Evolutionary conservation across 768 basidiomycete genomes (phyloP), one percentile per base, ranked within the genome.

Genomic region (Boletus fagicola): DNA sequence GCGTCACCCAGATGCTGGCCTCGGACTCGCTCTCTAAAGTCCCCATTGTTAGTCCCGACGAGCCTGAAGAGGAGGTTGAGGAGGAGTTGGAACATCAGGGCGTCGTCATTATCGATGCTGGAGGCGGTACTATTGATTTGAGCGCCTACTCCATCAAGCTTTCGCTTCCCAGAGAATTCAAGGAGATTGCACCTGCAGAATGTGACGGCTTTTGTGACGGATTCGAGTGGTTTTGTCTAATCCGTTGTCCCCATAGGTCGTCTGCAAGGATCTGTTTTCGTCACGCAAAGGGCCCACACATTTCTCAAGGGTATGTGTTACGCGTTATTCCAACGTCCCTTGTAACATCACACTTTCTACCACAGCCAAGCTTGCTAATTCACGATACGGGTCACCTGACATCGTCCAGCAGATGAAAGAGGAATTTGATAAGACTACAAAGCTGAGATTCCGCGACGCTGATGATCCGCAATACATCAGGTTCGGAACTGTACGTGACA

Each of bases 101-200:
- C 0, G 59, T 80, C 5, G 67, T 80, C 20, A 64, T 83, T 6
- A 71, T 81, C 16, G 82, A 82, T 63, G 66, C 62, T 20, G 82
- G 81, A 8, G 76, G 78, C 0, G 71, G 79, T 4, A 77, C 72
- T 6, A 57, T 75, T 16, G 76, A 76, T 51, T 26, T 76, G 28
- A 80, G 78, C 55, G 74, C 68, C 31, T 77, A 67, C 65, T 70
- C 58, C 4, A 62, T 68, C 43, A 69, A 59, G 10, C 24, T 67
- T 6, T 67, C 62, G 1, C 60, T 64, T 1, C 49, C 61, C 1
- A 58, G 35, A 24, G 57, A 56, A 13, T 69, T 77, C 39, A 62
- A 78, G 43, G 75, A 77, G 56, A 64, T 77, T 49, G 63, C 66
- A n/a, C 66, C 69, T 35, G 65, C 68, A 49, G 70, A 69, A 47